Base-by-base conservation (phyloP, 176 grass and related monocot genomes). In the Neostapfia colusana region DNA sequence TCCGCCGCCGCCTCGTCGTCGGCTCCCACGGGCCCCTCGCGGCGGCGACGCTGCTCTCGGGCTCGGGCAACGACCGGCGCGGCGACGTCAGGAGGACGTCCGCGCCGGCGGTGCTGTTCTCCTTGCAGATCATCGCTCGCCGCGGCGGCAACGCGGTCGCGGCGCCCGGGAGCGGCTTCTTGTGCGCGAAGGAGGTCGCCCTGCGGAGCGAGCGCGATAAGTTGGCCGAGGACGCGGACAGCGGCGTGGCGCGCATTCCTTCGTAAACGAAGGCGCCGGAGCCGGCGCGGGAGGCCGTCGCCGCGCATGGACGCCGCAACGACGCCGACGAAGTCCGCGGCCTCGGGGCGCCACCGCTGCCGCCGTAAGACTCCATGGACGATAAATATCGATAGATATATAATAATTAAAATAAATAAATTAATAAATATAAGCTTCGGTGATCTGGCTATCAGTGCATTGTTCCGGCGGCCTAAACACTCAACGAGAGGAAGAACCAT, bases 151-250 rank as follows among this genome's bases (percentile, higher is more conserved):
- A 54, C 61, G 62, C 53, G 53, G 51, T 61, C 28, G 43, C 76
- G 51, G 27, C 83, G 65, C 25, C 50, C 8, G 7, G 17, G 4
- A 45, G 34, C 61, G 46, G 40, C 54, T 90, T 90, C 85, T 88
- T 79, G 80, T 66, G 42, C 40, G 42, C 15, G 53, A 83, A 88
- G 28, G 67, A 75, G 24, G 34, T 72, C 59, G 55, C 63, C 61
- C 65, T 74, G 73, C 83, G 63, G 81, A 79, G 84, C 59, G 79
- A 85, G 35, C 76, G 81, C 38, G 72, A 31, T 70, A 82, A 63
- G 89, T 79, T 78, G 72, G 66, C n/a, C 34, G 75, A 44, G 31
- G 81, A 50, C 63, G 85, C 34, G 90, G 90, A 69, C 69, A 90
- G 82, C 11, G 85, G 73, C 63, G 70, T 31, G 21, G 71, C 37